Conservation (phyloP, 2,329 filamentous ascomycete genomes). For the Fusarium ramigenum region DNA sequence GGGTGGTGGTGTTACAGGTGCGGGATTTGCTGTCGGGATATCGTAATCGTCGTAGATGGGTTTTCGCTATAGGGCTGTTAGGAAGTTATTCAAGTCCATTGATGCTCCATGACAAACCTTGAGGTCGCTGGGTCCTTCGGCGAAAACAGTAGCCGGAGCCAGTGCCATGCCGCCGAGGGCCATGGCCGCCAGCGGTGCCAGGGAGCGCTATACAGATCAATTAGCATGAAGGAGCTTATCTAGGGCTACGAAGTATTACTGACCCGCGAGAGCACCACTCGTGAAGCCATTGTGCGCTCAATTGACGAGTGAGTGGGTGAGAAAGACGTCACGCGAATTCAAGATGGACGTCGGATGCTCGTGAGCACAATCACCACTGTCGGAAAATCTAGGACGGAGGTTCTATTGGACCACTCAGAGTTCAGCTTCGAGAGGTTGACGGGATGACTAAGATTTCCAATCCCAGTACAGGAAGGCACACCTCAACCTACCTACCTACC, state of each 20-base stretch:
- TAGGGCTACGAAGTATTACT: constrained; percentile 30
- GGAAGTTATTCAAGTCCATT: neutral
- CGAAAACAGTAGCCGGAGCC: constrained; percentile 58
- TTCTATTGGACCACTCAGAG: constrained; percentile 34
- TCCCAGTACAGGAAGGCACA: constrained; percentile 10
- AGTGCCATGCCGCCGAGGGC: constrained; percentile 60
- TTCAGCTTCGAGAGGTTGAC: constrained; percentile 2
- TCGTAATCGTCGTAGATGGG: constrained; percentile 84
- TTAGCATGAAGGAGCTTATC: constrained; percentile 42
- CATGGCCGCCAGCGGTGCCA: constrained; percentile 63
- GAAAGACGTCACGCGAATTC: constrained; percentile 42
- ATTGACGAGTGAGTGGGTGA: constrained; percentile 51
- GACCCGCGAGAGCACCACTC: constrained; percentile 68
- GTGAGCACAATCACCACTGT: constrained; percentile 34
- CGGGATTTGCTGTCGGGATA: constrained; percentile 50
- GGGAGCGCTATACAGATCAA: constrained; percentile 55
- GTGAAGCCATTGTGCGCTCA: constrained; percentile 66
- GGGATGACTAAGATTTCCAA: constrained; percentile 30
- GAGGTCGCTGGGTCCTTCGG: constrained; percentile 57
- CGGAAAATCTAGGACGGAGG: constrained; percentile 46
- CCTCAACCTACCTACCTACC: neutral
- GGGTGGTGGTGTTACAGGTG: constrained; percentile 43
- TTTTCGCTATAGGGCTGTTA: constrained; percentile 56
- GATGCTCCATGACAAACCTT: constrained; percentile 42
- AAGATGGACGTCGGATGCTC: constrained; percentile 34